Evolutionary conservation across 2,329 filamentous ascomycete genomes (phyloP), one percentile per base, ranked within the genome.

Genomic region (Dothistroma pini): DNA sequence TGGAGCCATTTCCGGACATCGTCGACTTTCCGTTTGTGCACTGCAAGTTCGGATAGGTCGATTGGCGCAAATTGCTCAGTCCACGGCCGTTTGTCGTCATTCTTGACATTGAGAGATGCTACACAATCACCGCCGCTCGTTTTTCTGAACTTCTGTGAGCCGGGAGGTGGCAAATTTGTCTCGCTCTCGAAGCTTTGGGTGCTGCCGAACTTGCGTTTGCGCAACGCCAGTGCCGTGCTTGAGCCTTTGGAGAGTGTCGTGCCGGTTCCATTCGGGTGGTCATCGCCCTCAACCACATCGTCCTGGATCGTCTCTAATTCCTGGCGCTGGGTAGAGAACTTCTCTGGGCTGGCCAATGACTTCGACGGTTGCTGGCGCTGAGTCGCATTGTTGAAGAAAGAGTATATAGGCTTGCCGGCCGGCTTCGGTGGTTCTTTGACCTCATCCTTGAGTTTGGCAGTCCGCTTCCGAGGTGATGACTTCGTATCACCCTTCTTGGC

Each of bases 11-110:
- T 82, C 61, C 87, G 85, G 51, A 97, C 93, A 76, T 97, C 93
- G 1, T 85, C 78, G 6, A 97, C 90, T 75, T 99, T 99, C 69
- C 86, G 95, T 79, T 96, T 97, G 75, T 99, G 93, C 19, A 99
- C 93, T 0, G 89, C 93, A 51, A 99, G 80, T 76, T 97, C 93
- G 16, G 92, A 87, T 12, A 97, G 75, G 67, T 84, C 89, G 2
- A 75, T 70, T 0, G 93, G 93, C 1, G 85, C 87, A 75, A 91
- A 97, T 67, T 87, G 86, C 68, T 97, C 93, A 16, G 89, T 89
- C 93, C 93, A 97, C 2, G 93, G 92, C 56, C 89, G 84, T 54
- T 81, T 76, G 66, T 91, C 88, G 38, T 84, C 80, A 54, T 68
- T 73, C 53, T 44, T 35, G 21, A 61, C 60, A 22, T 55, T 62